phyloP scores from a whole-genome alignment of 495 filamentous ascomycete species.

The Astrocystis sublimbata region DNA sequence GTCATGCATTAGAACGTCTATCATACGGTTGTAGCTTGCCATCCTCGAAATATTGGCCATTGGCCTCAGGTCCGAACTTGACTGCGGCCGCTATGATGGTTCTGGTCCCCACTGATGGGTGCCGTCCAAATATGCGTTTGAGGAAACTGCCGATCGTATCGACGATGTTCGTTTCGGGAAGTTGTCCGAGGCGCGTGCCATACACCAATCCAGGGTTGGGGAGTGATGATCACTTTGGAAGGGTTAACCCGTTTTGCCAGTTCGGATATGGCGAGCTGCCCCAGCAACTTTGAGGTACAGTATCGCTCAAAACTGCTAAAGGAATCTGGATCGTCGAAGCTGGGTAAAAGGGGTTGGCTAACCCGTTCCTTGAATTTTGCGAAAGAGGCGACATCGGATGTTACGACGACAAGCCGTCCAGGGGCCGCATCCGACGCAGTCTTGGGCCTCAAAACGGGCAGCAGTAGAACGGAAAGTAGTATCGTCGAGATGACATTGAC shows the following conservation, averaged over 20 bases:
- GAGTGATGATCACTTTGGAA: constrained; percentile 14
- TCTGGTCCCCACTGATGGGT: neutral
- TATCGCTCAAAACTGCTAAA: constrained; percentile 37
- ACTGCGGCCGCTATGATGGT: constrained; percentile 2
- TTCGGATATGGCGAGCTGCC: constrained; percentile 48
- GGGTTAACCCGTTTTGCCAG: constrained; percentile 33
- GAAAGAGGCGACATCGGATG: constrained; percentile 31
- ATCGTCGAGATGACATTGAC: constrained; percentile 53
- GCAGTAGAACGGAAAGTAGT: constrained; percentile 39
- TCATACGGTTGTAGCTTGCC: constrained; percentile 6
- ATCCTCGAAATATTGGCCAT: constrained; percentile 9
- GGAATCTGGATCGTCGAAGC: constrained; percentile 39
- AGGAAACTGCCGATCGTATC: constrained; percentile 5
- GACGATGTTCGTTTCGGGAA: neutral
- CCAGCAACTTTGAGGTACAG: constrained; percentile 50
- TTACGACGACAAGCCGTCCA: constrained; percentile 36
- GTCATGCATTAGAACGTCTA: neutral
- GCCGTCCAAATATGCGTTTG: constrained; percentile 2
- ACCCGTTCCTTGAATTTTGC: constrained; percentile 37
- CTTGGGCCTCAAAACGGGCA: constrained; percentile 36
- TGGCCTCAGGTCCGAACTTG: neutral
- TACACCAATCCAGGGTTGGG: constrained; percentile 24
- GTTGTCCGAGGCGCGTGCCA: constrained; percentile 8
- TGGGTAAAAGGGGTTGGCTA: constrained; percentile 34
- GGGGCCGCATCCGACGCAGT: neutral